These are phyloP conservation scores for Silene coronaria DNA, from an alignment of 179 eudicot genomes.

Conservation along the genomic window DNA sequence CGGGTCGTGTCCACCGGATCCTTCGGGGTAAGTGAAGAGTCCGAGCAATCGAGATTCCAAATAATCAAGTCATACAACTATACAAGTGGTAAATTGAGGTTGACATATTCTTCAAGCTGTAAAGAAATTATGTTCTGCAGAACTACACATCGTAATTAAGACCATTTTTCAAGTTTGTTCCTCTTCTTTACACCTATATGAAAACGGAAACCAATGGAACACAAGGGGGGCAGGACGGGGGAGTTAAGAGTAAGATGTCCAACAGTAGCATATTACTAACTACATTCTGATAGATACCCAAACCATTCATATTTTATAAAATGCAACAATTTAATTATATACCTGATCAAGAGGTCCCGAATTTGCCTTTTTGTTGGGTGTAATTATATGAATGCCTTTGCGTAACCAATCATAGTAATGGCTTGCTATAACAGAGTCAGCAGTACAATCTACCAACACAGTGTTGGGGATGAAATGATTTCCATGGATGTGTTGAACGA, in stretches of 20 bases:
- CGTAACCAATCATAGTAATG: slow-evolving; percentile 83
- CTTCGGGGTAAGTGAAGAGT: too few species aligned
- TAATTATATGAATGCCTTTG: slow-evolving; percentile 79
- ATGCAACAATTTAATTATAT: slow-evolving; percentile 7
- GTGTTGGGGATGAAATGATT: slow-evolving; percentile 92
- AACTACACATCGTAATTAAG: background rate
- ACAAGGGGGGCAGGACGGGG: background rate
- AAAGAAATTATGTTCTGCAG: background rate
- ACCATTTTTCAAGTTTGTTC: background rate
- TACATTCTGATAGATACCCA: background rate
- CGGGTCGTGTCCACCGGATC: too few species aligned
- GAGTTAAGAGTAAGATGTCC: background rate
- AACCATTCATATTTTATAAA: background rate
- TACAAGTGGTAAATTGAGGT: background rate
- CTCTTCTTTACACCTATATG: background rate
- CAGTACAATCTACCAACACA: slow-evolving; percentile 84
- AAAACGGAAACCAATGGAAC: background rate
- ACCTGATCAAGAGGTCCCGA: slow-evolving; percentile 99
- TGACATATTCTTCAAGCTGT: background rate
- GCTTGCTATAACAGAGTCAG: slow-evolving; percentile 66
- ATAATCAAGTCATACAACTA: too few species aligned
- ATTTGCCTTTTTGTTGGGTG: slow-evolving; percentile 96
- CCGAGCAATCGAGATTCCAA: too few species aligned
- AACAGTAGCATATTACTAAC: background rate
- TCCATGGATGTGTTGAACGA: slow-evolving; percentile 77